Evolutionary conservation across 1,139 yeast genomes (phyloP), one percentile per base, ranked within the genome.

Genomic region (Diutina scorzettiae): DNA sequence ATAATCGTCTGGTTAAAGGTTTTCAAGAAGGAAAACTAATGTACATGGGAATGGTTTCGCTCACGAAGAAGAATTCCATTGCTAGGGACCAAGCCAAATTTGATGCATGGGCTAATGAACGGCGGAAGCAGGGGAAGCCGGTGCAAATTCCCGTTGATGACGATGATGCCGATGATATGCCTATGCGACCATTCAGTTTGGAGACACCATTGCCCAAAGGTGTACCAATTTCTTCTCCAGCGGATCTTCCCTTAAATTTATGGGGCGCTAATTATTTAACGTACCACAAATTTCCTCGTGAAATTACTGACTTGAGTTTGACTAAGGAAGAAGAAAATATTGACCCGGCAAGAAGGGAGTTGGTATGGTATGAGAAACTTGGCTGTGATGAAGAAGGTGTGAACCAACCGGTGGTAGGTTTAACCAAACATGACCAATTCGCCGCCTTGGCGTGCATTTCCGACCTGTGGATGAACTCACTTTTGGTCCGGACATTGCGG

Each of bases 381-480:
- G 68, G 66, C 12, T 34, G 39, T 43, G 64, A 60, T 19, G 54
- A 53, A n/a, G 44, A 44, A 21, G 52, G 51, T n/a, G 55, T 57
- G 17, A 25, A 28, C 43, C 46, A 43, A 17, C 18, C 28, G 6
- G 12, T 44, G 31, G 37, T 33, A n/a, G 40, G 47, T n/a, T 43
- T 28, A 37, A 52, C 40, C 46, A 60, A 60, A n/a, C 53, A 50
- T 8, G 73, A 66, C 53, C 72, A 77, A 47, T 77, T 71, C 54
- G 76, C 72, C 20, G 85, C 82, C 0, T 57, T 81, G 43, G 81
- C 81, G 1, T 76, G 74, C 45, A 60, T 80, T 20, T 69, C 83
- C 0, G 93, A 82, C 56, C 68, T 78, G 9, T 68, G 73, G 47
- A 66, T 76, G 46, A 58, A 81, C 43, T 67, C 75, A 16, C 60